Base-by-base conservation (phyloP, 1,139 yeast genomes). In the Arxiozyma telluris region DNA sequence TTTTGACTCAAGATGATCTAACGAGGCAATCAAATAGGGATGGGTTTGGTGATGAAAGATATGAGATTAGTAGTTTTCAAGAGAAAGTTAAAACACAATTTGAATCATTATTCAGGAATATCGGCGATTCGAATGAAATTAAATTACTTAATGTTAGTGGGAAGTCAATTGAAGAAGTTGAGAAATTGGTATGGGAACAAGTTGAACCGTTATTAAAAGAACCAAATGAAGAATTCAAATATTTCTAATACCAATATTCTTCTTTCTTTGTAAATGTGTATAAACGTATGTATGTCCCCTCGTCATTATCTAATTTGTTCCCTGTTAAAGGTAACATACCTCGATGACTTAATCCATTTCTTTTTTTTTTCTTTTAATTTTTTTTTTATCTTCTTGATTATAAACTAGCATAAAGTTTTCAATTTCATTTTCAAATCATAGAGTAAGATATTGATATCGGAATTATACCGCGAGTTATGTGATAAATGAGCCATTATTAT, bases 11-110 rank as follows among this genome's bases (percentile, higher is more conserved):
- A 50, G 75, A 70, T 34, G 76, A 49, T 21, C n/a, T 39, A 15
- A n/a, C 75, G 30, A 64, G 75, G 44, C 76, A 73, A 2, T 84
- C 81, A 41, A 71, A 77, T 49, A 76, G 98, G 54, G 82, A 81
- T 21, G 96, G 96, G 1, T 94, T 87, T 76, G 99, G 99, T 22
- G 84, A 82, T 27, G 99, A 94, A 70, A 73, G 97, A 54, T 94
- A 94, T 70, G 99, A 94, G 66, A 78, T 77, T 46, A 69, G 71
- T 9, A 83, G 78, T 53, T 87, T 93, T 66, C 99, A 94, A 67
- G 69, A 72, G 22, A 72, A 73, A 47, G 99, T 94, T 4, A 79
- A 82, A 56, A 53, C 65, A 15, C 74, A 82, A 60, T 73, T 78
- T 53, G 63, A 65, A 56, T n/a, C 59, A 61, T 7, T 68, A 59